These are phyloP conservation scores for Lentinula sp. DNA, from an alignment of 768 basidiomycete genomes.

Conservation along the genomic window DNA sequence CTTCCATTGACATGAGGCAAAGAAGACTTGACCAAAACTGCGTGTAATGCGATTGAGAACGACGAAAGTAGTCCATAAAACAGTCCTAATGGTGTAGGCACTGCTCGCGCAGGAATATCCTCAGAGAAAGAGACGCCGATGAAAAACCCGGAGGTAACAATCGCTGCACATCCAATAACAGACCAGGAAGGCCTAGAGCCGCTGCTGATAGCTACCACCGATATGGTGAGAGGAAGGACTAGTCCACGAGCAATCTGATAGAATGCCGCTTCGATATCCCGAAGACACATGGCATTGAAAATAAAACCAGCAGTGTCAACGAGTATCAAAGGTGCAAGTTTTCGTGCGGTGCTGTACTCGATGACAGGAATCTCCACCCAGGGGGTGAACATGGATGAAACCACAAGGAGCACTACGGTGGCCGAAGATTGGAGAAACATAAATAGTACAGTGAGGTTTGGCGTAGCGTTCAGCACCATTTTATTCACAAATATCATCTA, in stretches of 20 bases:
- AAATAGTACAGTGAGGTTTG: slow-evolving; percentile 22
- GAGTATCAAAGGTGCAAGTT: slow-evolving; percentile 22
- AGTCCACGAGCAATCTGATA: slow-evolving; percentile 80
- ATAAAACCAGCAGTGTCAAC: slow-evolving; percentile 31
- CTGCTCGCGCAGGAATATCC: slow-evolving; percentile 47
- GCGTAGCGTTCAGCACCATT: slow-evolving; percentile 19
- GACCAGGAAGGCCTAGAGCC: slow-evolving; percentile 50
- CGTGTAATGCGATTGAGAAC: slow-evolving; percentile 68
- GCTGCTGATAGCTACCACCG: slow-evolving; percentile 58
- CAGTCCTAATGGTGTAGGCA: slow-evolving; percentile 51
- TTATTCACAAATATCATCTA: slow-evolving; percentile 70
- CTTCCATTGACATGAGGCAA: slow-evolving; percentile 64
- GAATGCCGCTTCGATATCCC: slow-evolving; percentile 67
- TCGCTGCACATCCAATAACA: slow-evolving; percentile 56
- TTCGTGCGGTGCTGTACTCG: slow-evolving; percentile 13
- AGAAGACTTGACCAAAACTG: slow-evolving; percentile 74
- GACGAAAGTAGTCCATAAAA: slow-evolving; percentile 65
- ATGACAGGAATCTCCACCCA: slow-evolving; percentile 20
- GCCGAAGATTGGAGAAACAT: slow-evolving; percentile 24
- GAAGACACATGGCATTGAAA: slow-evolving; percentile 19
- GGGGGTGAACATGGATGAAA: slow-evolving; percentile 16
- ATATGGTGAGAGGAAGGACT: slow-evolving; percentile 73
- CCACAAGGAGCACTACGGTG: slow-evolving; percentile 19
- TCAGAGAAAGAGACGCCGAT: slow-evolving; percentile 37
- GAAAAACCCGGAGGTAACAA: slow-evolving; percentile 77